phyloP scores from a whole-genome alignment of 2,329 filamentous ascomycete species.

The Apiospora malaysiana region DNA sequence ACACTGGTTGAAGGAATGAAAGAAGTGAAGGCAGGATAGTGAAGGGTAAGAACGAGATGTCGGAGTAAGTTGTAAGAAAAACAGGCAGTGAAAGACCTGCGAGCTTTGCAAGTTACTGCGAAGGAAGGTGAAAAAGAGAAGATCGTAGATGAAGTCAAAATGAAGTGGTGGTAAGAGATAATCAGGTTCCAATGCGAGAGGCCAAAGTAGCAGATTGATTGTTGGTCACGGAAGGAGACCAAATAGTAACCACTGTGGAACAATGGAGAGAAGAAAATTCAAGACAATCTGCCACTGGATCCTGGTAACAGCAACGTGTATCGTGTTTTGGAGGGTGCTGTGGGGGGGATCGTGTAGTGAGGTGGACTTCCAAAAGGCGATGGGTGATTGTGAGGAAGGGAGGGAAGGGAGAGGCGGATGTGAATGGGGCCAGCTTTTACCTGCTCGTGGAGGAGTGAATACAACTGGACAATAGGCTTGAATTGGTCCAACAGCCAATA shows the following conservation, averaged over 20 bases:
- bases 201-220: slow-evolving; percentile 1
- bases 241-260: not conserved
- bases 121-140: not conserved
- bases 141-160: not conserved
- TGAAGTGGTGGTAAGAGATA: not conserved
- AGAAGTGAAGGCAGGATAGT: not conserved
- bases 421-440: too few species aligned
- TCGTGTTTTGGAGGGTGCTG: not conserved
- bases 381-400: too few species aligned
- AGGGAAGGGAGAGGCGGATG: too few species aligned
- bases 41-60: not conserved
- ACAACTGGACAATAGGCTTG: too few species aligned
- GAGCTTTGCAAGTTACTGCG: slow-evolving; percentile 1
- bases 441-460: too few species aligned
- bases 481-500: not conserved
- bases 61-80: not conserved
- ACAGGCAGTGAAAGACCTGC: not conserved
- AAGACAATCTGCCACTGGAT: slow-evolving; percentile 2
- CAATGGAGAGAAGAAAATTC: not conserved
- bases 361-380: not conserved
- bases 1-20: not conserved
- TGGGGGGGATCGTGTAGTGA: not conserved
- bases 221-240: not conserved
- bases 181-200: not conserved
- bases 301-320: slow-evolving; percentile 5